Evolutionary conservation across 1,284 basidiomycete species (phyloP), one percentile per base, ranked within the genome.

Genomic region (Phylloboletellus chloephorus): DNA sequence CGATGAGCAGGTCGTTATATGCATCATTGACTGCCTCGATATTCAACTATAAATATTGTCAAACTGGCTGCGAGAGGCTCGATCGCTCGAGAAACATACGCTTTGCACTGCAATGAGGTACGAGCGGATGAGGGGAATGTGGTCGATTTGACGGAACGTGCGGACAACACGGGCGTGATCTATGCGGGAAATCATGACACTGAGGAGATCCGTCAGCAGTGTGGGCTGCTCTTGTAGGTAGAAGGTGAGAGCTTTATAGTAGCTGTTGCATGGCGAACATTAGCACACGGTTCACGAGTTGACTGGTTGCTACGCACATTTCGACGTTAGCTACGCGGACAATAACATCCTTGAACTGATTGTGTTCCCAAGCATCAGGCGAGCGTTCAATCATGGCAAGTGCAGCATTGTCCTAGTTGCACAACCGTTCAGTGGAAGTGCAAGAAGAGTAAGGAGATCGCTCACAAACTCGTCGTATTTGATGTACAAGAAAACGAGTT

Each of bases 371-470:
- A 41, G 93, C 92, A 66, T 97, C 93, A 19, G 90, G 79, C 2
- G 95, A 88, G 34, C 93, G 87, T 66, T 99, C 96, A 65, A 98
- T 98, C 88, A 97, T 98, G 3, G 92, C 89, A 49, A 96, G 71
- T 24, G 91, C 88, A n/a, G 93, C 92, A 58, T 96, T 96, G 62
- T 96, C 92, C 80, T 88, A 31, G 7, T 48, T 19, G 31, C 3
- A n/a, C 29, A 19, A 25, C 37, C 5, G 25, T 51, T 19, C 46
- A 29, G 29, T 24, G 25, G 7, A 10, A 11, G 13, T 3, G 6
- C n/a, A 19, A 33, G 19, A 40, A 45, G 30, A 16, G 12, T 3
- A 29, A 28, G 4, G 7, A n/a, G 13, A 29, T 35, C 6, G 69
- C 84, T 58, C 51, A 87, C 86, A 58, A 84, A 90, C 74, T 92